Conservation (phyloP, 805 yeast genomes). For the Kurtzmaniella cleridarum region DNA sequence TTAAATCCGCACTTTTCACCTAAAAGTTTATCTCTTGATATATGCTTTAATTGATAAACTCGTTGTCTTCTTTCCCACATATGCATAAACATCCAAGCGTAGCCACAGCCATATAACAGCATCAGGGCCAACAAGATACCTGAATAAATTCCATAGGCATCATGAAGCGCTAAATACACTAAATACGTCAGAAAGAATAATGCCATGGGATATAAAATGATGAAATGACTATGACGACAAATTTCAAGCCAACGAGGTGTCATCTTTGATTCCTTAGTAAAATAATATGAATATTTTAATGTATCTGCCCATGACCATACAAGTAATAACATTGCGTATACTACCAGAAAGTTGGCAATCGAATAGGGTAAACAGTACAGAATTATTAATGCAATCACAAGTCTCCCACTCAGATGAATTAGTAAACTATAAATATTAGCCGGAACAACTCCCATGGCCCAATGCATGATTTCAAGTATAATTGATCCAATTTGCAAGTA, state of each 20-base stretch:
- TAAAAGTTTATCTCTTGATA: too few species aligned
- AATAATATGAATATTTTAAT: slow-evolving; percentile 23
- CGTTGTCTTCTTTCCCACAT: too few species aligned
- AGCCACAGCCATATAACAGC: too few species aligned
- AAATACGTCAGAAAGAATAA: slow-evolving; percentile 20
- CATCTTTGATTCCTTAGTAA: slow-evolving; percentile 11
- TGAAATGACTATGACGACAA: slow-evolving; percentile 24
- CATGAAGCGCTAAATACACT: slow-evolving; percentile 19
- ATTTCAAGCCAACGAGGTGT: slow-evolving; percentile 17
- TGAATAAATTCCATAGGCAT: slow-evolving; percentile 12
- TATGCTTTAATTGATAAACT: too few species aligned
- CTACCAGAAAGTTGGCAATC: slow-evolving; percentile 21
- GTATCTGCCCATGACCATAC: slow-evolving; percentile 29
- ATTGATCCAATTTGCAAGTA: slow-evolving; percentile 22
- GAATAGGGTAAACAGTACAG: slow-evolving; percentile 21
- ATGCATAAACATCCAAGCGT: too few species aligned
- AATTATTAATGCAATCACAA: slow-evolving; percentile 23
- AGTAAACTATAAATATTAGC: slow-evolving; percentile 20
- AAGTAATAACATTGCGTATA: neutral
- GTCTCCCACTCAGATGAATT: slow-evolving; percentile 26
- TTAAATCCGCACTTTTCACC: too few species aligned
- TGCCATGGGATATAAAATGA: slow-evolving; percentile 27
- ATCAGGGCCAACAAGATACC: slow-evolving; percentile 10
- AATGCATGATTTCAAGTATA: slow-evolving; percentile 17
- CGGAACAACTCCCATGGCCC: slow-evolving; percentile 21